phyloP scores from a whole-genome alignment of 352 stramenopile species.

The Discostella stelligera region DNA sequence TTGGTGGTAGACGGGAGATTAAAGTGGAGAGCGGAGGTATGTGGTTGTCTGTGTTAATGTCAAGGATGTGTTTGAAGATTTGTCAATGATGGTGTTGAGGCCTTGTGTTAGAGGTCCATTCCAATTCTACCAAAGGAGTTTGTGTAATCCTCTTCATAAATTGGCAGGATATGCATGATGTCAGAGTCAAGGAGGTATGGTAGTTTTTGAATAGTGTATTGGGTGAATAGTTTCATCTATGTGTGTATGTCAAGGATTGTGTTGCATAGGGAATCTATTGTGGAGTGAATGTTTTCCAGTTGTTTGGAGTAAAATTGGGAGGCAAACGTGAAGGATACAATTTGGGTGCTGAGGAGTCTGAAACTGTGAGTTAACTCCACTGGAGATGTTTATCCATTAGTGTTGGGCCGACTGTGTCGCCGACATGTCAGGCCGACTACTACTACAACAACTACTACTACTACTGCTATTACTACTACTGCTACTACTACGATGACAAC shows the following conservation, averaged over 20 bases:
- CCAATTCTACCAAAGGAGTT: constrained; percentile 18
- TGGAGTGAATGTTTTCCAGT: not conserved
- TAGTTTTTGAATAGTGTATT: constrained; percentile 3
- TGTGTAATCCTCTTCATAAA: too few relatives aligned
- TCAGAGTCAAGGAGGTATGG: not conserved
- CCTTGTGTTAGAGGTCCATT: constrained; percentile 4
- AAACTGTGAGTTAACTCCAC: not conserved
- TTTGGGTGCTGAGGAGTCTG: not conserved
- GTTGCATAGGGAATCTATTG: not conserved
- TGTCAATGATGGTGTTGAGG: not conserved
- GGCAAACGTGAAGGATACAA: not conserved
- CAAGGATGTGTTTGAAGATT: not conserved
- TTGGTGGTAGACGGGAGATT: constrained; percentile 1
- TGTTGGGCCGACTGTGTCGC: too few relatives aligned
- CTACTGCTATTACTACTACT: too few relatives aligned
- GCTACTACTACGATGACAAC: too few relatives aligned
- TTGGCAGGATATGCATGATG: not conserved
- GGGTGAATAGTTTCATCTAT: not conserved
- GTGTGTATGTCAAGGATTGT: not conserved
- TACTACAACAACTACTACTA: too few relatives aligned
- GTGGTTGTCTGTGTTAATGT: not conserved
- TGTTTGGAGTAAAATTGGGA: not conserved
- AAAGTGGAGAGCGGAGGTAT: not conserved
- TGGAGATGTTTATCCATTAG: not conserved
- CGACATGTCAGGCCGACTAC: too few relatives aligned